Evolutionary conservation across 768 basidiomycete species (phyloP).

Genomic region (Mycena leptocephala): DNA sequence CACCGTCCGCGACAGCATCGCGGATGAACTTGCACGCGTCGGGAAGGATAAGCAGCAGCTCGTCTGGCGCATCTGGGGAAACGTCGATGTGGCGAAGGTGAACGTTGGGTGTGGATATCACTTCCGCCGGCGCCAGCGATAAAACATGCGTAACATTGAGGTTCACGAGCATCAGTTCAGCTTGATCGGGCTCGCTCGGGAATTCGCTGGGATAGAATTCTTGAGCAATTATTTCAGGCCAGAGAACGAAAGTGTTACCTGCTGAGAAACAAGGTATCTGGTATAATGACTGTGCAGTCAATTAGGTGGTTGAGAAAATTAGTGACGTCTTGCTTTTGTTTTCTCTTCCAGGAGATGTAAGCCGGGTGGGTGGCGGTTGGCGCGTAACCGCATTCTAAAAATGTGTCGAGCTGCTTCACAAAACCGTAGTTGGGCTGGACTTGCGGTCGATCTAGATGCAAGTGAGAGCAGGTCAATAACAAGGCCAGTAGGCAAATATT

Average conservation of each 20-base stretch:
- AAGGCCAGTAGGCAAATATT: constrained; percentile 4
- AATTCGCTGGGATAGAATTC: constrained; percentile 61
- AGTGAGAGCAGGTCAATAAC: constrained; percentile 17
- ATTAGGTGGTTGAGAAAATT: constrained; percentile 66
- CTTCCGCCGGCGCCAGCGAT: constrained; percentile 68
- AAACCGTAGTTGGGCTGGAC: constrained; percentile 70
- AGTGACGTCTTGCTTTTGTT: constrained; percentile 67
- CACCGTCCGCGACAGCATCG: constrained; percentile 56
- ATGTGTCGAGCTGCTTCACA: constrained; percentile 71
- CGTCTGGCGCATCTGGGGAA: constrained; percentile 54
- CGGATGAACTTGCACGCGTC: constrained; percentile 63
- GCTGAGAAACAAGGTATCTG: constrained; percentile 65
- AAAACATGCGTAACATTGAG: constrained; percentile 69
- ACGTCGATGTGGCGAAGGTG: constrained; percentile 61
- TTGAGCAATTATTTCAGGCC: neutral
- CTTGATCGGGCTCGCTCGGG: constrained; percentile 67
- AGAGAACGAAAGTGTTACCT: constrained; percentile 55
- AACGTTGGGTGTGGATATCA: constrained; percentile 50
- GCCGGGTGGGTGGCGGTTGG: constrained; percentile 58
- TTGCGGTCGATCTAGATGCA: constrained; percentile 52
- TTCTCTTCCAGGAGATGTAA: constrained; percentile 75
- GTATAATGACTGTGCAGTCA: constrained; percentile 69
- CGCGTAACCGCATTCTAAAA: constrained; percentile 65
- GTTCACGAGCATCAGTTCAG: constrained; percentile 65
- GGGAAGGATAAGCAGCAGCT: constrained; percentile 63